These are phyloP conservation scores for Recurvomyces mirabilis DNA, from an alignment of 495 filamentous ascomycete genomes.

Conservation along the genomic window DNA sequence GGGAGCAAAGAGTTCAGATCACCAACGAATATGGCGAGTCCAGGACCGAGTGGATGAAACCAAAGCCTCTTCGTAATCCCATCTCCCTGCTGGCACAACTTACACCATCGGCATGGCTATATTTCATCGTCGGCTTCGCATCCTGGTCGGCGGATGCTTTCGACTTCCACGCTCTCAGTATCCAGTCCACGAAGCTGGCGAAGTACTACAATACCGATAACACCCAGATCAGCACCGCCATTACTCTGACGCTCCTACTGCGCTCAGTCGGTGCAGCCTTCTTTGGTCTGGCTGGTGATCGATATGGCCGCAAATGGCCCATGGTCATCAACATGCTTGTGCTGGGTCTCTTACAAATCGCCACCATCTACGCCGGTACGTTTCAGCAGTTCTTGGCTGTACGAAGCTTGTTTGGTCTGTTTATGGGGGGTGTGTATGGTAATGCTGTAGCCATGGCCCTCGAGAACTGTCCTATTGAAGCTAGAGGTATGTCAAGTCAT, in stretches of 20 bases:
- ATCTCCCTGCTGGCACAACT: conserved; percentile 49
- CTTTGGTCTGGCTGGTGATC: conserved; percentile 62
- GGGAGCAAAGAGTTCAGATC: conserved; percentile 55
- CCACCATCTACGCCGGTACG: conserved; percentile 56
- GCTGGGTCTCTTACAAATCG: conserved; percentile 56
- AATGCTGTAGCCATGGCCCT: conserved; percentile 73
- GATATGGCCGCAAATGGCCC: conserved; percentile 7
- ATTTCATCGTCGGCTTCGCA: conserved; percentile 47
- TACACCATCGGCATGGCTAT: conserved; percentile 45
- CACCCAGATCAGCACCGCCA: conserved; percentile 60
- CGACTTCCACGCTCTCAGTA: conserved; percentile 67
- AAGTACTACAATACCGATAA: conserved; percentile 52
- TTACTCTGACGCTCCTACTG: conserved; percentile 62
- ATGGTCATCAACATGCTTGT: conserved; percentile 60
- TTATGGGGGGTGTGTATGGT: conserved; percentile 76
- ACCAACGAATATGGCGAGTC: conserved; percentile 46
- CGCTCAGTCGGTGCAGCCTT: conserved; percentile 57
- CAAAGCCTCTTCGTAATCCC: conserved; percentile 49
- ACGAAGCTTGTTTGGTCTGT: conserved; percentile 60
- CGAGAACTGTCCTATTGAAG: conserved; percentile 58
- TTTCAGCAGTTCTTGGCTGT: conserved; percentile 62
- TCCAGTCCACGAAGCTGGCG: conserved; percentile 57
- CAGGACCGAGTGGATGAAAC: conserved; percentile 48
- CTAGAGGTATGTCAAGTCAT: conserved; percentile 32
- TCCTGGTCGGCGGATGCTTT: conserved; percentile 64